These are phyloP conservation scores for Paracoccidioides lutzii DNA, from an alignment of 2,329 filamentous ascomycete species.

Conservation along the genomic window DNA sequence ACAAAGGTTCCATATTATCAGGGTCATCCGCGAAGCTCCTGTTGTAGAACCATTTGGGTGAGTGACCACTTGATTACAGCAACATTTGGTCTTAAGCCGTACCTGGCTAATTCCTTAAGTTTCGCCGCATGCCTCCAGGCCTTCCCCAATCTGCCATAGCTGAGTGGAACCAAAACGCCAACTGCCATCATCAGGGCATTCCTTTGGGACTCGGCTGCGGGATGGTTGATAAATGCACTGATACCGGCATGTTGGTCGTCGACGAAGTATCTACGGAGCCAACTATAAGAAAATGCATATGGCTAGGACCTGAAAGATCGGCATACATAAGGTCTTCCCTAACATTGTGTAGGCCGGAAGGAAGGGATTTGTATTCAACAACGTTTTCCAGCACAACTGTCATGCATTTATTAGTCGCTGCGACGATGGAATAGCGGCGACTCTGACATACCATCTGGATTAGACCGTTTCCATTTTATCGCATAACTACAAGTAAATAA, in stretches of 20 bases:
- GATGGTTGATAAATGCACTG: slow-evolving; percentile 79
- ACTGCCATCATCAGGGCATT: slow-evolving; percentile 90
- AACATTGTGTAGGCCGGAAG: slow-evolving; percentile 83
- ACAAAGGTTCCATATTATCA: slow-evolving; percentile 50
- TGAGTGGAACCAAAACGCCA: slow-evolving; percentile 74
- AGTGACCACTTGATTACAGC: background rate
- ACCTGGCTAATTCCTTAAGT: slow-evolving; percentile 63
- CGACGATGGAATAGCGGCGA: background rate
- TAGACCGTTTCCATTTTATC: slow-evolving; percentile 71
- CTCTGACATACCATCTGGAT: slow-evolving; percentile 47
- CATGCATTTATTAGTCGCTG: background rate
- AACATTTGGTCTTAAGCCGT: slow-evolving; percentile 15
- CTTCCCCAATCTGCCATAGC: slow-evolving; percentile 70
- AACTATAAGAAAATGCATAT: background rate
- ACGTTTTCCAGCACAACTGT: slow-evolving; percentile 59
- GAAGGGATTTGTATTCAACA: slow-evolving; percentile 92
- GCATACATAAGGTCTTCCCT: slow-evolving; percentile 61
- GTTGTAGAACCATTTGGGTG: background rate
- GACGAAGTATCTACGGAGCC: slow-evolving; percentile 63
- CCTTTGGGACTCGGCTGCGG: slow-evolving; percentile 63
- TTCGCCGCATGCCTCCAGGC: slow-evolving; percentile 76
- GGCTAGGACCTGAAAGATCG: background rate
- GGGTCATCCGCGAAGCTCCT: slow-evolving; percentile 51
- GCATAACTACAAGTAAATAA: slow-evolving; percentile 46
- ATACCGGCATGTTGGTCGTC: slow-evolving; percentile 74